These are phyloP conservation scores for Aspergillus ibericus DNA, from an alignment of 2,329 filamentous ascomycete genomes.

Conservation along the genomic window DNA sequence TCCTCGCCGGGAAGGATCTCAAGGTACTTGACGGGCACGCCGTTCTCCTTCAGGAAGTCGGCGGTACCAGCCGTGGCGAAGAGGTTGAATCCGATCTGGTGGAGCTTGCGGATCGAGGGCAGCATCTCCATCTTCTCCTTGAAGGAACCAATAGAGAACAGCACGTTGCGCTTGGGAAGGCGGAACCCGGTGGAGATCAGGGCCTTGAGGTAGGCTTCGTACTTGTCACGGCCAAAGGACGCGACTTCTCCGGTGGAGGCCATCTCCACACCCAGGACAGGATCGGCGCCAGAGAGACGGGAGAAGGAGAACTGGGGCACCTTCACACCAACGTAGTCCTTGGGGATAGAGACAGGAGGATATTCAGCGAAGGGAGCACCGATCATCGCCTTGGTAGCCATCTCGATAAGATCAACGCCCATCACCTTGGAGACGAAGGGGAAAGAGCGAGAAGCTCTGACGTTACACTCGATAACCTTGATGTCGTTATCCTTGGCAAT, in stretches of 20 bases:
- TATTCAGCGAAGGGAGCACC: constrained; percentile 79
- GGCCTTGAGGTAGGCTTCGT: constrained; percentile 96
- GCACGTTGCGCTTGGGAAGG: constrained; percentile 90
- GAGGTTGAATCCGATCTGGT: constrained; percentile 89
- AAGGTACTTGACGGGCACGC: constrained; percentile 87
- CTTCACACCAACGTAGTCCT: constrained; percentile 91
- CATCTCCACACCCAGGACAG: constrained; percentile 97
- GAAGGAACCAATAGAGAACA: constrained; percentile 93
- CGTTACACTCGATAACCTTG: constrained; percentile 99
- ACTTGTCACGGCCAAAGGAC: constrained; percentile 92
- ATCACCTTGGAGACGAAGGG: constrained; percentile 99
- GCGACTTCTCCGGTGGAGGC: constrained; percentile 97
- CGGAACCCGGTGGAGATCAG: constrained; percentile 95
- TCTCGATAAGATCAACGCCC: constrained; percentile 95
- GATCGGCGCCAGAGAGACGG: constrained; percentile 90
- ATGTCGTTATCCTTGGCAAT: constrained; percentile 99
- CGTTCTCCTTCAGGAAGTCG: constrained; percentile 92
- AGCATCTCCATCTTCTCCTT: constrained; percentile 99
- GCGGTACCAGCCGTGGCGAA: constrained; percentile 96
- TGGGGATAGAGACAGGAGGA: constrained; percentile 70
- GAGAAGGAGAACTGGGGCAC: constrained; percentile 99
- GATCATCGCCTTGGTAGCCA: constrained; percentile 97
- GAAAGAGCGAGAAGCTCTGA: constrained; percentile 92
- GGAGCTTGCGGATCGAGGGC: constrained; percentile 83
- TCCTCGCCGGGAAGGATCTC: constrained; percentile 78